A percentile compares a stretch with the other conserved stretches of the same genome.
Evolutionary conservation across 768 basidiomycete species (phyloP).

Genomic region (Coprinopsis marcescibilis): DNA sequence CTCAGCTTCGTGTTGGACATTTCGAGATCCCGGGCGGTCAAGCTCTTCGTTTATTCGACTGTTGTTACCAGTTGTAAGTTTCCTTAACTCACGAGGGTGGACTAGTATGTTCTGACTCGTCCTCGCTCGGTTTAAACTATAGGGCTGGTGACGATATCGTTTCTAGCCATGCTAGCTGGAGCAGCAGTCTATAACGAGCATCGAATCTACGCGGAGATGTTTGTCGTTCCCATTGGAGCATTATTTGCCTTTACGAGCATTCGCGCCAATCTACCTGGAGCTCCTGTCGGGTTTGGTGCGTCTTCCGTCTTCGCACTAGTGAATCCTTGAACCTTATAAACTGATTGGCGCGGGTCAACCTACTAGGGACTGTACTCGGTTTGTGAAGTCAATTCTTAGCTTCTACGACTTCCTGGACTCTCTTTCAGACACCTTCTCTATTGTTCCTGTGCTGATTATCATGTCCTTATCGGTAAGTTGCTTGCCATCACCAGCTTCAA

Average conservation of each 20-base stretch:
- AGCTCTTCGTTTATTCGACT: too few relatives aligned
- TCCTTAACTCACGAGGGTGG: too few relatives aligned
- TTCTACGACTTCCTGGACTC: not conserved
- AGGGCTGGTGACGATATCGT: not conserved
- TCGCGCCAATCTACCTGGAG: constrained; percentile 18
- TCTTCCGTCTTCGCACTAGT: not conserved
- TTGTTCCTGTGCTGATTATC: constrained; percentile 15
- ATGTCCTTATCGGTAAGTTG: constrained; percentile 11
- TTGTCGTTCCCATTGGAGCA: constrained; percentile 17
- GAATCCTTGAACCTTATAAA: not conserved
- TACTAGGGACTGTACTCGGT: not conserved
- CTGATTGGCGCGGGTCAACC: not conserved
- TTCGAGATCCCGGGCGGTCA: too few relatives aligned
- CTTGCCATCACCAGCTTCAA: not conserved
- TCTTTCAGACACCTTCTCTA: constrained; percentile 12
- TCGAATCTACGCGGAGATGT: constrained; percentile 16
- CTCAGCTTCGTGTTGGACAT: too few relatives aligned
- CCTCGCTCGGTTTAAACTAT: too few relatives aligned
- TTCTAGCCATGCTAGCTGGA: constrained; percentile 9
- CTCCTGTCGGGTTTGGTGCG: constrained; percentile 22
- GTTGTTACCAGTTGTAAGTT: too few relatives aligned
- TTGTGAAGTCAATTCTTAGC: not conserved
- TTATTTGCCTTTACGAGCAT: constrained; percentile 22
- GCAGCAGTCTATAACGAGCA: constrained; percentile 7
- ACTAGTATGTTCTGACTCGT: too few relatives aligned